These are phyloP conservation scores for Heterotrichella gracilis DNA, from an alignment of 352 stramenopile genomes.

Conservation along the genomic window DNA sequence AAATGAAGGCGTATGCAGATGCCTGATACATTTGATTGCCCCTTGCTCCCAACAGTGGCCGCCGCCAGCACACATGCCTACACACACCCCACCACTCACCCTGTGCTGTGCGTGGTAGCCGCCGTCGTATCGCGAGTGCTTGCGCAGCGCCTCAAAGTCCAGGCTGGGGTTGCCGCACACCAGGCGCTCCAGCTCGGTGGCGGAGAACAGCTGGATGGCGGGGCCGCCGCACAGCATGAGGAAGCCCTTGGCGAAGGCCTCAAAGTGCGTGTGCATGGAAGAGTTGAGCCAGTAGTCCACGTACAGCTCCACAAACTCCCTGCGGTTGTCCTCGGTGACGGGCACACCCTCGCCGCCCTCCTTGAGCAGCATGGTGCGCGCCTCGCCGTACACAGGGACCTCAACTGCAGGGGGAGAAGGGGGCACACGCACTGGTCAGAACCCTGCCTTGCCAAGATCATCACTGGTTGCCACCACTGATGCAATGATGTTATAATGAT, in stretches of 20 bases:
- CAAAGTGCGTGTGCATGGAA: constrained; percentile 46
- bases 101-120: constrained; percentile 26
- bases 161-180: constrained; percentile 40
- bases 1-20: no score
- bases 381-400: constrained; percentile 19
- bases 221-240: constrained; percentile 48
- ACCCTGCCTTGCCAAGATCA: no score
- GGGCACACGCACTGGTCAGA: no score
- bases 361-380: constrained; percentile 41
- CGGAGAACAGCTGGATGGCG: constrained; percentile 51
- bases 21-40: no score
- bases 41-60: no score
- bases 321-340: constrained; percentile 64
- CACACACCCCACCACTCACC: no score
- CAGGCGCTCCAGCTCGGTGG: constrained; percentile 69
- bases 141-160: constrained; percentile 33
- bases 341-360: constrained; percentile 43
- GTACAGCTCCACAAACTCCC: constrained; percentile 67
- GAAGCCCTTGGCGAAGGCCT: constrained; percentile 49
- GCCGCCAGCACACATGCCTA: no score
- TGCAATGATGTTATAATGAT: no score
- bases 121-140: constrained; percentile 34
- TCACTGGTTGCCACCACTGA: no score
- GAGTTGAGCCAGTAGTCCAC: constrained; percentile 63
- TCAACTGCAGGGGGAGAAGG: no score